phyloP scores from a whole-genome alignment of 305 asterid species.

The Fraxinus baroniana region DNA sequence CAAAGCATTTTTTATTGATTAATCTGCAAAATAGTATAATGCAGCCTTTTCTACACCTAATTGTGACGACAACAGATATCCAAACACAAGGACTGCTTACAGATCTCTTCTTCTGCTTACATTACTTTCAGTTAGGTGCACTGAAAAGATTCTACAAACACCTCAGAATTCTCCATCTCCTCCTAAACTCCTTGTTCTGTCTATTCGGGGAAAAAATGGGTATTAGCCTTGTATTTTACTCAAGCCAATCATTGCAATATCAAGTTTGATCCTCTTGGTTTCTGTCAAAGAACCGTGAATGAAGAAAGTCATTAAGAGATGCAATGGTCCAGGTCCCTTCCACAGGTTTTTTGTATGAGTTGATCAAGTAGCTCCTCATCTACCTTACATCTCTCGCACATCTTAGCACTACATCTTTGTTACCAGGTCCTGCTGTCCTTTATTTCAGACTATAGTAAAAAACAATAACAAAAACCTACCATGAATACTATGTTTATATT shows the following conservation, averaged over 20 bases:
- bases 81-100: background rate
- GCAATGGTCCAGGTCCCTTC: background rate
- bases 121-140: background rate
- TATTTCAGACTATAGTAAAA: background rate
- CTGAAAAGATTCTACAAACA: background rate
- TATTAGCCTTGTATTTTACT: background rate
- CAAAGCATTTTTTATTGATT: background rate
- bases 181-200: background rate
- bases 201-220: background rate
- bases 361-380: background rate
- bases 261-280: background rate
- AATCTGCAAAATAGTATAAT: background rate
- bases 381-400: background rate
- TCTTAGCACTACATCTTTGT: background rate
- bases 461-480: background rate
- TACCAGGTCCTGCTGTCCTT: background rate
- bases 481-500: background rate
- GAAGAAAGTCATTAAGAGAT: background rate
- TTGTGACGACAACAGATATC: background rate
- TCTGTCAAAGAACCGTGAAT: background rate
- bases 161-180: background rate
- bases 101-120: background rate
- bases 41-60: background rate
- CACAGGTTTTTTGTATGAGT: background rate
- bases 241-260: background rate